These are phyloP conservation scores for Taphrina deformans DNA, from an alignment of 1,139 yeast species.

Conservation along the genomic window DNA sequence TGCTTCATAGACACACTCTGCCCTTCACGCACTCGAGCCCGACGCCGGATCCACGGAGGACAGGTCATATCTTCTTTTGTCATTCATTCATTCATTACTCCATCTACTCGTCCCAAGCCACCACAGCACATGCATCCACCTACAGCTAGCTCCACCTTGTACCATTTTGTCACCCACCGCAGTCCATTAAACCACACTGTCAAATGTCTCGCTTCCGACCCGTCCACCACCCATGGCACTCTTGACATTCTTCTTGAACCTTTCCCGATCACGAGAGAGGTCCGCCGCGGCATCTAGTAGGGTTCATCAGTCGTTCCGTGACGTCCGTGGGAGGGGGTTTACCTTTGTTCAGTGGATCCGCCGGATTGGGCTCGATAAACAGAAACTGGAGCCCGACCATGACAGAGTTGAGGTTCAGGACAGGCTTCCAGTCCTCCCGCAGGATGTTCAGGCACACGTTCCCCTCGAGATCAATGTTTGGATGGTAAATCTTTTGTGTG, in stretches of 20 bases:
- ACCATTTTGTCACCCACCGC: too few species aligned
- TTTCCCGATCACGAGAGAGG: slow-evolving; percentile 58
- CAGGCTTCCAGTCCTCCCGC: slow-evolving; percentile 97
- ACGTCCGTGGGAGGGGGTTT: too few species aligned
- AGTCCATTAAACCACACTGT: slow-evolving; percentile 44
- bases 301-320: too few species aligned
- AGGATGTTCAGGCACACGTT: slow-evolving; percentile 87
- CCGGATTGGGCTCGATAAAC: slow-evolving; percentile 86
- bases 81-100: too few species aligned
- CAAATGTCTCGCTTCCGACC: slow-evolving; percentile 63
- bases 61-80: too few species aligned
- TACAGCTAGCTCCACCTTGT: too few species aligned
- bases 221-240: slow-evolving; percentile 71
- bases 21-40: too few species aligned
- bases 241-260: slow-evolving; percentile 61
- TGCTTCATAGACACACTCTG: too few species aligned
- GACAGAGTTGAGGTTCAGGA: slow-evolving; percentile 74
- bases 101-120: too few species aligned
- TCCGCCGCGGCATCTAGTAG: slow-evolving; percentile 68
- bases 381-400: slow-evolving; percentile 82
- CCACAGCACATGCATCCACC: too few species aligned
- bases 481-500: slow-evolving; percentile 68
- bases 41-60: too few species aligned
- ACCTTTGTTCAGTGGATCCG: slow-evolving; percentile 82
- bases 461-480: slow-evolving; percentile 87